These are phyloP conservation scores for Dryas drummondii DNA, from an alignment of 306 rosid species.

Conservation along the genomic window DNA sequence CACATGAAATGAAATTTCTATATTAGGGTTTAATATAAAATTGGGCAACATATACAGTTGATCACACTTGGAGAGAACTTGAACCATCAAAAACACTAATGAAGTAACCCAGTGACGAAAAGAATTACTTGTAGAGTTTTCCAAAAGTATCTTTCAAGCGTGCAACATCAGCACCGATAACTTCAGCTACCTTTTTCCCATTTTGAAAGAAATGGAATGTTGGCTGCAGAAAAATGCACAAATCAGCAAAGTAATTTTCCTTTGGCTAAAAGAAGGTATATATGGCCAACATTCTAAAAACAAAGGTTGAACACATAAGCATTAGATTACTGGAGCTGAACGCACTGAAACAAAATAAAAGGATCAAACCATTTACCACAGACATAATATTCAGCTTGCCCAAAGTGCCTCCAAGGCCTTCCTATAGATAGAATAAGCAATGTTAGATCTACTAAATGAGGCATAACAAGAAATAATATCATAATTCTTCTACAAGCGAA, in stretches of 20 bases:
- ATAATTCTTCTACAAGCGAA: slow-evolving; percentile 4
- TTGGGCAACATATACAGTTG: background rate
- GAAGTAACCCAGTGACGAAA: background rate
- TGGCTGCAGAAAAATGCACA: slow-evolving; percentile 57
- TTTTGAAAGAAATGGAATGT: slow-evolving; percentile 72
- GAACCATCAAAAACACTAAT: background rate
- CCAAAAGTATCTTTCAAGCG: slow-evolving; percentile 49
- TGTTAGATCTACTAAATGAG: slow-evolving; percentile 18
- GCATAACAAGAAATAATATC: slow-evolving; percentile 8
- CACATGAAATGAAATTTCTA: background rate
- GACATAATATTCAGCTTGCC: slow-evolving; percentile 55
- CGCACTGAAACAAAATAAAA: background rate
- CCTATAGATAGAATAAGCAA: slow-evolving; percentile 40
- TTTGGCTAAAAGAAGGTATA: background rate
- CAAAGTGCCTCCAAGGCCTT: slow-evolving; percentile 56
- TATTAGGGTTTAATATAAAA: background rate
- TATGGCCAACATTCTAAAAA: background rate
- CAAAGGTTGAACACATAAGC: background rate
- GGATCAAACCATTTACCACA: slow-evolving; percentile 59
- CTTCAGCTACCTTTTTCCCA: slow-evolving; percentile 68
- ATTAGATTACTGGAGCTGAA: background rate
- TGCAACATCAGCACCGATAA: slow-evolving; percentile 63
- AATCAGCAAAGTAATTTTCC: background rate
- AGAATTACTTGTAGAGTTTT: slow-evolving; percentile 69
- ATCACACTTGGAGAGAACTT: background rate